These are phyloP conservation scores for Hansfordia pulvinata DNA, from an alignment of 2,329 filamentous ascomycete species.

Conservation along the genomic window DNA sequence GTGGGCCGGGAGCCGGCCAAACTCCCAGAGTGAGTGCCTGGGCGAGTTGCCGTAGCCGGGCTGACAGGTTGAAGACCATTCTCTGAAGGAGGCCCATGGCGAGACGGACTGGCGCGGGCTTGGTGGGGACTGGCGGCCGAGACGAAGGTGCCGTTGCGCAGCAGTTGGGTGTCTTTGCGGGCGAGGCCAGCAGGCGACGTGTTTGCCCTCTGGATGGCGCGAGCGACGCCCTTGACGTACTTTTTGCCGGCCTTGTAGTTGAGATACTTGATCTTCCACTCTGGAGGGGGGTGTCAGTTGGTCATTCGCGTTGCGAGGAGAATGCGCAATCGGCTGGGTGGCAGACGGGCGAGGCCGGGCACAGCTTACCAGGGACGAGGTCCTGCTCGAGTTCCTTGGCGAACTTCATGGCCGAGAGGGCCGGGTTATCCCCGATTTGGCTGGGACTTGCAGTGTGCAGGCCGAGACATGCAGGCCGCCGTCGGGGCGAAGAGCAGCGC, in stretches of 20 bases:
- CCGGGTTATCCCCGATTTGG: too few relatives aligned
- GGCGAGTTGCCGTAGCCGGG: too few relatives aligned
- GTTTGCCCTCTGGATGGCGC: constrained; percentile 54
- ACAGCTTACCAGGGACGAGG: constrained; percentile 58
- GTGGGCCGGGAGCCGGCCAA: neutral
- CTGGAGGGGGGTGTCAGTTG: constrained; percentile 18
- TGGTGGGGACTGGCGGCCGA: constrained; percentile 14
- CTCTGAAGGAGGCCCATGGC: too few relatives aligned
- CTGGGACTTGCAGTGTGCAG: too few relatives aligned
- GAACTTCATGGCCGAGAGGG: constrained; percentile 55
- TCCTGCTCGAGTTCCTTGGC: constrained; percentile 74
- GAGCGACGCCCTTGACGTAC: constrained; percentile 69
- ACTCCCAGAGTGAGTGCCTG: too few relatives aligned
- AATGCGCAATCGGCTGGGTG: constrained; percentile 1
- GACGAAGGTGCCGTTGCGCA: constrained; percentile 15
- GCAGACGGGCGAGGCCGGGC: constrained; percentile 1
- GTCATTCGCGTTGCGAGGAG: neutral
- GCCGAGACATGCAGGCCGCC: too few relatives aligned
- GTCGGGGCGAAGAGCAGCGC: too few relatives aligned
- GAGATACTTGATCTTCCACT: constrained; percentile 91
- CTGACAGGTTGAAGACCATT: constrained; percentile 3
- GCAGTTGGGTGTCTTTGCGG: constrained; percentile 13
- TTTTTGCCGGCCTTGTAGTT: constrained; percentile 96
- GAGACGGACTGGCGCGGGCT: too few relatives aligned
- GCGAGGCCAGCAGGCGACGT: too few relatives aligned